Conservation (phyloP, 2,329 filamentous ascomycete species). For the Cladosporium velox region DNA sequence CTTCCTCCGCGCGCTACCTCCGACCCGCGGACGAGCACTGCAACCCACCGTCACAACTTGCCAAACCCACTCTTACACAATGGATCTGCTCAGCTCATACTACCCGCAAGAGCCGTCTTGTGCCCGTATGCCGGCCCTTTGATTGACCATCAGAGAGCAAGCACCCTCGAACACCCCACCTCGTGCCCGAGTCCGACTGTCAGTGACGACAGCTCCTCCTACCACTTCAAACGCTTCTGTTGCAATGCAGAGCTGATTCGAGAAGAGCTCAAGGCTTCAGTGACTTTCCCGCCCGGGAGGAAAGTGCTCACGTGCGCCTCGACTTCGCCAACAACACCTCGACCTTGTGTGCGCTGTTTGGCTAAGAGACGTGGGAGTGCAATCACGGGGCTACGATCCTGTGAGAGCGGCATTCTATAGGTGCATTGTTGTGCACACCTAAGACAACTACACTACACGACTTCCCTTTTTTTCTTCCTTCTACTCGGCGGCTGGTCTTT, state of each 20-base stretch:
- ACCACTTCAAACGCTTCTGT: not conserved
- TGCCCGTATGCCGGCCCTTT: conserved; percentile 15
- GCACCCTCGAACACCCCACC: not conserved
- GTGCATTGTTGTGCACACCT: not conserved
- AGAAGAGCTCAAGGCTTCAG: conserved; percentile 11
- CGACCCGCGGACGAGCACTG: not conserved
- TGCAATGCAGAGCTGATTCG: conserved; percentile 15
- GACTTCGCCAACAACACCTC: not conserved
- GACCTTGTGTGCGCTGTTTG: not conserved
- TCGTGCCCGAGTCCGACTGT: not conserved
- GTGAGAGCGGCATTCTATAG: conserved; percentile 3
- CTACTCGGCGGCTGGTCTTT: conserved; percentile 10
- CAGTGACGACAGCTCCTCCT: not conserved
- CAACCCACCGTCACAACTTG: not conserved
- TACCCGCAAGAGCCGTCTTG: conserved; percentile 18
- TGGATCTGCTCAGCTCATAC: conserved; percentile 15
- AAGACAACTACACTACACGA: not conserved
- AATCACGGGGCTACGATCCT: not conserved
- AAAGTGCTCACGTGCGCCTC: conserved; percentile 18
- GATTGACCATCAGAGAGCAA: conserved; percentile 2
- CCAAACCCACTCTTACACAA: conserved; percentile 3
- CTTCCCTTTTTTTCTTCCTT: not conserved
- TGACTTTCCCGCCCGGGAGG: conserved; percentile 11
- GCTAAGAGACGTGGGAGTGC: conserved; percentile 1
- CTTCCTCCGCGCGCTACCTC: not conserved